A percentile compares a stretch with the other conserved stretches of the same genome.
phyloP scores from a whole-genome alignment of 306 rosid species.

The Acacia melanoxylon region DNA sequence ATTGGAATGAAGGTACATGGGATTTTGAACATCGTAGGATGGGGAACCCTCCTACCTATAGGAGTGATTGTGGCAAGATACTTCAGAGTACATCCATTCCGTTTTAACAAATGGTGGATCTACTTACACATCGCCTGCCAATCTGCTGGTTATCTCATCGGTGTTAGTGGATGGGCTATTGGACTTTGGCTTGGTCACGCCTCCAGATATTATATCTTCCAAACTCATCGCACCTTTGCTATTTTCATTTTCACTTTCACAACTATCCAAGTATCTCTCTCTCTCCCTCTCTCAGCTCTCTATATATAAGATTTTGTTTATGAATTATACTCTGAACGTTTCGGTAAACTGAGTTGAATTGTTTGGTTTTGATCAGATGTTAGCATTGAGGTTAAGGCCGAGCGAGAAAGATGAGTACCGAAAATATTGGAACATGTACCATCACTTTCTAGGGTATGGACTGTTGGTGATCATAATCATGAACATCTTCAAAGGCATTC shows the following conservation, averaged over 20 bases:
- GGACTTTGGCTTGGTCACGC: constrained; percentile 75
- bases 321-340: too few species aligned
- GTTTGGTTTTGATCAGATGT: constrained; percentile 42
- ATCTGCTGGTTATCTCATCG: constrained; percentile 49
- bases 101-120: constrained; percentile 13
- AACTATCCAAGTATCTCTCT: constrained; percentile 53
- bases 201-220: constrained; percentile 56
- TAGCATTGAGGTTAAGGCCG: constrained; percentile 63
- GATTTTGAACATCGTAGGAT: constrained; percentile 71
- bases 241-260: constrained; percentile 65
- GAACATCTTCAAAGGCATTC: constrained; percentile 76
- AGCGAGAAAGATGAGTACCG: constrained; percentile 44
- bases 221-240: constrained; percentile 52
- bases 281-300: background rate
- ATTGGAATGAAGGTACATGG: constrained; percentile 65
- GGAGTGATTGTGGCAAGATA: constrained; percentile 76
- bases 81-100: constrained; percentile 42
- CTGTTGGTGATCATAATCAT: constrained; percentile 43
- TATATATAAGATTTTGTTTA: too few species aligned
- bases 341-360: background rate
- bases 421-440: constrained; percentile 87
- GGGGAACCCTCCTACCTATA: constrained; percentile 72
- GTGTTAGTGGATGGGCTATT: constrained; percentile 60
- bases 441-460: constrained; percentile 81
- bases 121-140: constrained; percentile 45